Evolutionary conservation across 164 flowering plant species (phyloP).

Genomic region (Macadamia tetraphylla): DNA sequence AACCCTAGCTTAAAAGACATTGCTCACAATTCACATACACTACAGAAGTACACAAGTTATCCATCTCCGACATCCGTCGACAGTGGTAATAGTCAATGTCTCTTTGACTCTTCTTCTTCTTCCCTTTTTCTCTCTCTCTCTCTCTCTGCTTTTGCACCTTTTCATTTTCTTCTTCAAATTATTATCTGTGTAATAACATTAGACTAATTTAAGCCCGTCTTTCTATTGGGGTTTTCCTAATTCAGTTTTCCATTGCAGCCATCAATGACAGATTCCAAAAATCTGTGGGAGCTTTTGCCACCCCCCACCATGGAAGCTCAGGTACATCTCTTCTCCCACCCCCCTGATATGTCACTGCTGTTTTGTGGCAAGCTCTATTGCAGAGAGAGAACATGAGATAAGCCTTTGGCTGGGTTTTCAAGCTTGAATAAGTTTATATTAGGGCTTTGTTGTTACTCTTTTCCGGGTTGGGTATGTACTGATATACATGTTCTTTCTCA

Average conservation of each 20-base stretch:
- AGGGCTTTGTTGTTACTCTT: too few species aligned
- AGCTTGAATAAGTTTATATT: too few species aligned
- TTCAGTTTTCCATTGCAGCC: conserved; percentile 90
- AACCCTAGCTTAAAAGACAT: too few species aligned
- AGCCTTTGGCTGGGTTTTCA: background rate
- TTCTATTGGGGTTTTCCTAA: background rate
- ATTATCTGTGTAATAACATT: background rate
- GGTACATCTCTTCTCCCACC: conserved; percentile 28
- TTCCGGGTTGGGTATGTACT: too few species aligned
- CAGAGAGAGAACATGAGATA: too few species aligned
- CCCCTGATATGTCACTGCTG: too few species aligned
- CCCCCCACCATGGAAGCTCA: conserved; percentile 97
- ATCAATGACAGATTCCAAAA: conserved; percentile 78
- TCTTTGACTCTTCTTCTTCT: background rate
- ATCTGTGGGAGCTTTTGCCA: conserved; percentile 76
- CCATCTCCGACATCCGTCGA: too few species aligned
- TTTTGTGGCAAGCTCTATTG: too few species aligned
- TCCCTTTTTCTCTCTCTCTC: background rate
- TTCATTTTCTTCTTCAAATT: background rate
- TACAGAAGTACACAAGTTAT: too few species aligned
- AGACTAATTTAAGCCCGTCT: background rate
- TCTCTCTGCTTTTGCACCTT: background rate
- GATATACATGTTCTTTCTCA: too few species aligned
- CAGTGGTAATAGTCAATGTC: background rate
- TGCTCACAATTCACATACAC: too few species aligned